These are phyloP conservation scores for Deuterostichococcus epilithicus DNA, from an alignment of 139 green algal species.

Conservation along the genomic window DNA sequence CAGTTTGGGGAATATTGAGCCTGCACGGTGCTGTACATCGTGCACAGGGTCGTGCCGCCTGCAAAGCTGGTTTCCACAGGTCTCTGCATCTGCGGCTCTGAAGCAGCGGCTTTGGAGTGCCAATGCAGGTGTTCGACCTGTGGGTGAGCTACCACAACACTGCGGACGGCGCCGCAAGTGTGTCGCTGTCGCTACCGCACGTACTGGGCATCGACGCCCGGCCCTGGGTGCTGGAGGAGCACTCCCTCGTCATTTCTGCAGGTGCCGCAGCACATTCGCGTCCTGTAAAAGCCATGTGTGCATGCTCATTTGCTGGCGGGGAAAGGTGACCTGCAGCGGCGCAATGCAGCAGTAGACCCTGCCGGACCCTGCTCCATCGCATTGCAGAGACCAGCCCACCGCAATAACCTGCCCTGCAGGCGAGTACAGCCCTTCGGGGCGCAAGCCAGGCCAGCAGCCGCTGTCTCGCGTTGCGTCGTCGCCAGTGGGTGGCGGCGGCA, in stretches of 20 bases:
- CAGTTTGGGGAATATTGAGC: no score
- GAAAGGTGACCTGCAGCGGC: no score
- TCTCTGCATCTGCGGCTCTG: no score
- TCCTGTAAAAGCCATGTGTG: background rate
- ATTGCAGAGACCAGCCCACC: no score
- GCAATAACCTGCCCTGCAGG: no score
- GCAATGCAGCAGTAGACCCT: no score
- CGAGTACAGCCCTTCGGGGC: background rate
- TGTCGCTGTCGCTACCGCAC: slow-evolving; percentile 57
- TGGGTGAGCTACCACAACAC: slow-evolving; percentile 23
- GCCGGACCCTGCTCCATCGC: no score
- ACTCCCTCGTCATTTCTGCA: slow-evolving; percentile 60
- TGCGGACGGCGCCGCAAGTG: slow-evolving; percentile 36
- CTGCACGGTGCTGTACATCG: no score
- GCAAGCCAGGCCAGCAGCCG: background rate
- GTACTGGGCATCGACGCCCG: slow-evolving; percentile 64
- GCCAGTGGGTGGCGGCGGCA: background rate
- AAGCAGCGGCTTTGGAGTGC: background rate
- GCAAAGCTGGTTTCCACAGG: no score
- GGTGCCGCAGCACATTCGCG: slow-evolving; percentile 13
- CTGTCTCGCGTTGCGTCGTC: no score
- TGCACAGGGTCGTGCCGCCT: no score
- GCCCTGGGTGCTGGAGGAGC: slow-evolving; percentile 52
- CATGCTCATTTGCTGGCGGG: no score
- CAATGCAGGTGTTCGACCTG: slow-evolving; percentile 11